These are phyloP conservation scores for Cladosporium sp. DNA, from an alignment of 2,329 filamentous ascomycete genomes.

Conservation along the genomic window DNA sequence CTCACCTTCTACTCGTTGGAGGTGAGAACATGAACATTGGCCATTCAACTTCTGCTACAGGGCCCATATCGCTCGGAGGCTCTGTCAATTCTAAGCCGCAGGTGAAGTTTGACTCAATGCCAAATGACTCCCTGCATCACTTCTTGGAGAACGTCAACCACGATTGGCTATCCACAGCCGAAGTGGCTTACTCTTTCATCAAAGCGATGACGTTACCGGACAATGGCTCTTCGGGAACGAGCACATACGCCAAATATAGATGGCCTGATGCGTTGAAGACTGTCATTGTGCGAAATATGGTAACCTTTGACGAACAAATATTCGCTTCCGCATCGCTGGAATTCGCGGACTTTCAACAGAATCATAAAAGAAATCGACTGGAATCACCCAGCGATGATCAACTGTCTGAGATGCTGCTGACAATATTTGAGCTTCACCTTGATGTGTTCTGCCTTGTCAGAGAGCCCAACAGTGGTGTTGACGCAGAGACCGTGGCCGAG, in stretches of 20 bases:
- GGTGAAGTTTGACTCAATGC: slow-evolving; percentile 16
- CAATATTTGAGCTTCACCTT: slow-evolving; percentile 63
- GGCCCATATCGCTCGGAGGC: slow-evolving; percentile 15
- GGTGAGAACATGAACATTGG: slow-evolving; percentile 25
- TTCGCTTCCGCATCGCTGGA: slow-evolving; percentile 29
- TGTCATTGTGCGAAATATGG: slow-evolving; percentile 49
- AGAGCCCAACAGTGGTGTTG: slow-evolving; percentile 55
- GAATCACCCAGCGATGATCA: slow-evolving; percentile 22
- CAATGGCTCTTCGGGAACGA: not conserved
- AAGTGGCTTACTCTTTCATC: slow-evolving; percentile 39
- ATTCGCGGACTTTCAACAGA: not conserved
- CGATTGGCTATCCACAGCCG: slow-evolving; percentile 45
- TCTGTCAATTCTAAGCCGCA: slow-evolving; percentile 15
- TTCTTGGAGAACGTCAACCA: slow-evolving; percentile 47
- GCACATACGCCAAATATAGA: slow-evolving; percentile 48
- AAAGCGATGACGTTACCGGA: slow-evolving; percentile 2
- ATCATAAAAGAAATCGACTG: not conserved
- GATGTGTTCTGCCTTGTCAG: slow-evolving; percentile 63
- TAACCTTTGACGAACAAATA: slow-evolving; percentile 52
- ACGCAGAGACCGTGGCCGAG: slow-evolving; percentile 45
- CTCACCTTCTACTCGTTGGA: slow-evolving; percentile 23
- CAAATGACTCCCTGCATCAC: slow-evolving; percentile 31
- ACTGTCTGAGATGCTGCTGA: slow-evolving; percentile 51
- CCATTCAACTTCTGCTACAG: slow-evolving; percentile 1
- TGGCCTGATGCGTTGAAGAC: slow-evolving; percentile 57